Base-by-base conservation (phyloP, 2,329 filamentous ascomycete species). In the Sordariomycetes sp. region DNA sequence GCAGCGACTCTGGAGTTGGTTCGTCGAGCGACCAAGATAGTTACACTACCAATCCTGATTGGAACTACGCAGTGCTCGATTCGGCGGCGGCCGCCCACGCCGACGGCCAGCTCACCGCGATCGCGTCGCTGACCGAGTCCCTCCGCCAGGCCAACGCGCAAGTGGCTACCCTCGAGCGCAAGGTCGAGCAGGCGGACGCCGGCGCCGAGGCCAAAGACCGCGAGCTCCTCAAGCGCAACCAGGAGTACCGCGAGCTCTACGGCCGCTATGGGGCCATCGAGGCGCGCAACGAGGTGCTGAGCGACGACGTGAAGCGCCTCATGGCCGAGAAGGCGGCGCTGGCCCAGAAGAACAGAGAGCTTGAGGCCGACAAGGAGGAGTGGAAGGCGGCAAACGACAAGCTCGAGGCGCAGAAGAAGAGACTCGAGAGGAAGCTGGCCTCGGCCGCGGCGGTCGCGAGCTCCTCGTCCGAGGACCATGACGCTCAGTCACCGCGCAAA, bases 251-350 rank as follows among this genome's bases (percentile, higher is more conserved):
- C 3, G 35, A 32, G 11, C 50, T 59, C 6, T 34, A 48, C 53
- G 55, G 57, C 57, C 40, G 43, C 7, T 52, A 40, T n/a, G 35
- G 35, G 20, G 62, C 59, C 34, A 18, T 61, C 24, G n/a, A 59
- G 24, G 57, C 60, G 28, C 53, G 24, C 2, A 50, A 59, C 57
- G 60, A 61, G 12, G 70, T 69, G n/a, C 68, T 72, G 61, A 69
- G 71, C 65, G 60, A 64, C 58, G 69, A 66, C 64, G 71, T 73
- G 62, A 68, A 72, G 18, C 48, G 57, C 40, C 32, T 59, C 6
- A 50, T 24, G 12, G 20, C 25, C 28, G 53, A 59, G 50, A 55
- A 37, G 57, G 20, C 10, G 14, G 20, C 24, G 35, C 40, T 59
- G 6, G 37, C 51, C 2, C 22, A 52, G 40, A 50, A 71, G 65